These are phyloP conservation scores for Ceratobasidium sp. DNA, from an alignment of 1,284 basidiomycete species.

Conservation along the genomic window DNA sequence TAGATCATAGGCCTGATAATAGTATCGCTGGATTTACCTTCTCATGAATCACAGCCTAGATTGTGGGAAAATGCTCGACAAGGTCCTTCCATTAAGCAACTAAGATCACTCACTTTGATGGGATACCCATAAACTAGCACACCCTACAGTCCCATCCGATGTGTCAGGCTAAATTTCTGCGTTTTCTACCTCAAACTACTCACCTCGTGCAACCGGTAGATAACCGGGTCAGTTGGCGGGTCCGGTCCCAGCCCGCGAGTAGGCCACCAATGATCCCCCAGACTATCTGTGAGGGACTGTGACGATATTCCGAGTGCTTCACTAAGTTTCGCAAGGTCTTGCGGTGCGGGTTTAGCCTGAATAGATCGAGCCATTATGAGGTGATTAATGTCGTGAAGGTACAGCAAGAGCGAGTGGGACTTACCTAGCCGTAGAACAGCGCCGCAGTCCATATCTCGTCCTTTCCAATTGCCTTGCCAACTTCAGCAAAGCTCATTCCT, in stretches of 20 bases:
- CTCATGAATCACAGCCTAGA: conserved; percentile 83
- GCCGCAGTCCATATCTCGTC: conserved; percentile 92
- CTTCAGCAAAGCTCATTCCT: conserved; percentile 72
- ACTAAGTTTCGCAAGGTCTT: conserved; percentile 68
- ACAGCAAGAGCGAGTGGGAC: conserved; percentile 45
- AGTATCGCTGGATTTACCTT: conserved; percentile 63
- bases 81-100: too few species aligned
- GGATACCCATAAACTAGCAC: conserved; percentile 84
- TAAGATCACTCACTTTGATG: conserved; percentile 67
- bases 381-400: background rate
- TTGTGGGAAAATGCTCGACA: conserved; percentile 6
- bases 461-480: conserved; percentile 74
- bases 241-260: conserved; percentile 73
- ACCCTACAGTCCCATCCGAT: conserved; percentile 57
- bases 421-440: conserved; percentile 84
- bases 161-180: background rate
- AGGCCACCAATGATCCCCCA: conserved; percentile 78
- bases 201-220: conserved; percentile 88
- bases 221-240: conserved; percentile 80
- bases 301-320: conserved; percentile 61
- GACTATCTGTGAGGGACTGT: conserved; percentile 57
- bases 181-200: conserved; percentile 31
- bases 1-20: background rate
- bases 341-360: conserved; percentile 73
- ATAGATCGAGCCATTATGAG: conserved; percentile 2